Evolutionary conservation across 2,329 filamentous ascomycete species (phyloP), one percentile per base, ranked within the genome.

Genomic region (Microsporum audouinii): DNA sequence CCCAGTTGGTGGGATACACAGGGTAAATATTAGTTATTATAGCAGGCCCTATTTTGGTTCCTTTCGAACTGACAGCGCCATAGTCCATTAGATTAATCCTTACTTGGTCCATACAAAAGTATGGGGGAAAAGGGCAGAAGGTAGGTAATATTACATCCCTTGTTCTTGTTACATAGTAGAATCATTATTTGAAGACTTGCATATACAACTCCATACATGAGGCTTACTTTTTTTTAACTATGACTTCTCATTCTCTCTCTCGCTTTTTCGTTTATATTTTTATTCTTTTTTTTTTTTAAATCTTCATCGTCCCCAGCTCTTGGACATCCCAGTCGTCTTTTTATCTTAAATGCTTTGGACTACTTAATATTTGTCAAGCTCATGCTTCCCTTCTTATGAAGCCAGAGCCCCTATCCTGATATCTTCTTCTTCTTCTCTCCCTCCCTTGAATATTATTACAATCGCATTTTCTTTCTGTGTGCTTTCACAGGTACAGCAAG

Each of bases 1-100:
- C 58, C 41, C 45, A 43, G 43, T 49, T 47, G 51, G 57, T 60
- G 62, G 62, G 62, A 62, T 63, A 63, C 62, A 63, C 62, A 63
- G 47, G 58, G 58, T 60, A 58, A 57, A 59, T 17, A 57, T n/a
- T 61, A 55, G 45, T 47, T 58, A 23, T 47, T 64, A 55, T 63
- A 36, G 41, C 57, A 47, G 51, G 59, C 57, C 58, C 55, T 60
- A 62, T 63, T 60, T 41, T 56, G 43, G 57, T 65, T 61, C 59
- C 53, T 59, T 33, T 34, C 29, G 49, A 55, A 57, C 58, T 41
- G 36, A 45, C 36, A 58, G 57, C 57, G 61, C 45, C 55, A 53
- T 59, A 55, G 51, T 60, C 31, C 33, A 36, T 60, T 51, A 17
- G 61, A 55, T 38, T 57, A 51, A 56, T 23, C 56, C 49, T 55